These are phyloP conservation scores for Aristolochia fimbriata DNA, from an alignment of 164 flowering plant genomes.

Conservation along the genomic window DNA sequence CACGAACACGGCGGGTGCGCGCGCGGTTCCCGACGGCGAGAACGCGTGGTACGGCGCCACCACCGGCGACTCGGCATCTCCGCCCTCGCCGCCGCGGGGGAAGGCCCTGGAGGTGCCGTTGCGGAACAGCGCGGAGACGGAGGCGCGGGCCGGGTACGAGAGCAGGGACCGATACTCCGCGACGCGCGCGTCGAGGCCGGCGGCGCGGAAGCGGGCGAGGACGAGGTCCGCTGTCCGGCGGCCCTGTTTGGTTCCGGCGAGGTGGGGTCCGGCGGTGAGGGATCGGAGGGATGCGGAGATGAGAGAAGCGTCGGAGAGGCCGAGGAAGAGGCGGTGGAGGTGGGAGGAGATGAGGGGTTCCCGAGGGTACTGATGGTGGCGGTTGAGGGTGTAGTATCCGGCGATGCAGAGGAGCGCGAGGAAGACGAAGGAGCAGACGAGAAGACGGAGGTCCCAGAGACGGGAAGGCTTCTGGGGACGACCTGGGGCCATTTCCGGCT, in stretches of 20 bases:
- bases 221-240: constrained; percentile 32
- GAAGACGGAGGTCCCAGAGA: too few species aligned
- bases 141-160: constrained; percentile 51
- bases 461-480: too few species aligned
- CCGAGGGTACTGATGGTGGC: constrained; percentile 6
- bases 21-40: constrained; percentile 66
- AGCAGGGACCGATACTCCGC: constrained; percentile 41
- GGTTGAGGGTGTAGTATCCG: constrained; percentile 17
- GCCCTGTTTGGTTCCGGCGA: constrained; percentile 63
- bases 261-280: constrained; percentile 74
- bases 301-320: constrained; percentile 48
- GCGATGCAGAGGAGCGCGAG: constrained; percentile 19
- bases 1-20: constrained; percentile 45
- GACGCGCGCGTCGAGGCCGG: constrained; percentile 35
- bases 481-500: too few species aligned
- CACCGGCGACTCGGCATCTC: constrained; percentile 7
- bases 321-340: constrained; percentile 38
- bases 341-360: neutral
- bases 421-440: neutral
- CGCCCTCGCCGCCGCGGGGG: constrained; percentile 19
- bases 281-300: constrained; percentile 58
- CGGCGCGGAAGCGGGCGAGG: constrained; percentile 27
- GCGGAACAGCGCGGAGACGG: constrained; percentile 36
- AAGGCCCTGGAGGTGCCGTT: constrained; percentile 25
- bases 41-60: constrained; percentile 83